phyloP scores from a whole-genome alignment of 371 early-diverging fungal species.

The Sporodiniella umbellata region DNA sequence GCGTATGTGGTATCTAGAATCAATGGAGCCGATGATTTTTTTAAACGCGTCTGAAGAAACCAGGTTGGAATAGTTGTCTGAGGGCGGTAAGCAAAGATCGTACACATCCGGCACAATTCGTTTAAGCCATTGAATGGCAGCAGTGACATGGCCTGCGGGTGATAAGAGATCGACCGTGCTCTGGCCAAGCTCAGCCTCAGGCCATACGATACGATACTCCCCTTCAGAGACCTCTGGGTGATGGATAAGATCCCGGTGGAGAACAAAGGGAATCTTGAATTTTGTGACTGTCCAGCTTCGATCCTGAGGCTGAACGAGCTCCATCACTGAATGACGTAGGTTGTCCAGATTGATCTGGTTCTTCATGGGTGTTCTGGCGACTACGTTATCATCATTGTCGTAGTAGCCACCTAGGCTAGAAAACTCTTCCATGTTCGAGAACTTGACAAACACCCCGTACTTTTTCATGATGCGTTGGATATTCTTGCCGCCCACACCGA shows the following conservation, averaged over 20 bases:
- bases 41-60: conserved; percentile 1
- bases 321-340: conserved; percentile 65
- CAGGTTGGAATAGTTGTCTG: not conserved
- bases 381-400: conserved; percentile 75
- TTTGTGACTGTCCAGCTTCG: conserved; percentile 40
- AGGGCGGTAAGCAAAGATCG: conserved; percentile 25
- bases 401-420: conserved; percentile 69
- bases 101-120: conserved; percentile 39
- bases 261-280: conserved; percentile 41
- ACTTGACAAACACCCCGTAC: conserved; percentile 92
- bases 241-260: conserved; percentile 45
- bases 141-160: conserved; percentile 38
- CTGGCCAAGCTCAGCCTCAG: conserved; percentile 43
- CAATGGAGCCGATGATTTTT: not conserved
- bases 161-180: conserved; percentile 36
- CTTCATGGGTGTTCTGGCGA: conserved; percentile 79
- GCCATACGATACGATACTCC: conserved; percentile 53
- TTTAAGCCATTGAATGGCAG: conserved; percentile 33
- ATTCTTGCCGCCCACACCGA: conserved; percentile 91
- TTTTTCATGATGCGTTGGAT: conserved; percentile 93
- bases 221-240: conserved; percentile 48
- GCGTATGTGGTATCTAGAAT: not conserved
- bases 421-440: conserved; percentile 75
- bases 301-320: conserved; percentile 60
- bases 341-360: conserved; percentile 64